Evolutionary conservation across 345 rosid genomes (phyloP), one percentile per base, ranked within the genome.

Genomic region (Theobroma cacao): DNA sequence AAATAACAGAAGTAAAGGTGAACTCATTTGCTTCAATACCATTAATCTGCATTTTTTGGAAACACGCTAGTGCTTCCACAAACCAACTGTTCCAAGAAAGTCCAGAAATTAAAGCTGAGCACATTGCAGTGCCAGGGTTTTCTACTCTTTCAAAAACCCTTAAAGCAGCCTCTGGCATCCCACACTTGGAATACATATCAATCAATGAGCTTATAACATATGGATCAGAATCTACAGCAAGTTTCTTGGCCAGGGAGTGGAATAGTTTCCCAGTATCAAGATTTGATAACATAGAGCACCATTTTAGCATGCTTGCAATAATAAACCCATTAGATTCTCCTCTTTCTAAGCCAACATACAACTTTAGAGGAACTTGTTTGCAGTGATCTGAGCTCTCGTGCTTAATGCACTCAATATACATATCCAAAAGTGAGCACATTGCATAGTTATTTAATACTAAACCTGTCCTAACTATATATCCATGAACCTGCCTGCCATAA

Each of bases 131-230:
- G 34, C 75, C 71, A 11, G 82, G 75, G 3, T 72, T 64, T 65
- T 63, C 72, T 30, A 53, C 60, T 41, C 74, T 72, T 50, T 40
- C 28, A 48, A 82, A 82, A 53, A 75, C 79, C 68, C 79, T 68
- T 45, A 79, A 38, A 56, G 80, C 76, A 68, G 82, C 85, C 24
- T 71, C 79, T 6, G 59, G 76, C 26, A 70, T 63, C 72, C 82
- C 77, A 55, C 82, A 79, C 56, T 82, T 82, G 56, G 80, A 79
- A 69, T 82, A 82, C 82, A 82, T 74, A 55, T 79, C 85, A 38
- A 82, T 75, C 47, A 79, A 72, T 53, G 85, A 60, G 40, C 80
- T 75, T 41, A 76, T 48, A 11, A 75, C 64, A 45, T 67, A 78
- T 47, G 80, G 80, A 72, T 75, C 82, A 26, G 74, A 79, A 72